Conservation (phyloP, 352 stramenopile genomes). For the Pythium chondricola region DNA sequence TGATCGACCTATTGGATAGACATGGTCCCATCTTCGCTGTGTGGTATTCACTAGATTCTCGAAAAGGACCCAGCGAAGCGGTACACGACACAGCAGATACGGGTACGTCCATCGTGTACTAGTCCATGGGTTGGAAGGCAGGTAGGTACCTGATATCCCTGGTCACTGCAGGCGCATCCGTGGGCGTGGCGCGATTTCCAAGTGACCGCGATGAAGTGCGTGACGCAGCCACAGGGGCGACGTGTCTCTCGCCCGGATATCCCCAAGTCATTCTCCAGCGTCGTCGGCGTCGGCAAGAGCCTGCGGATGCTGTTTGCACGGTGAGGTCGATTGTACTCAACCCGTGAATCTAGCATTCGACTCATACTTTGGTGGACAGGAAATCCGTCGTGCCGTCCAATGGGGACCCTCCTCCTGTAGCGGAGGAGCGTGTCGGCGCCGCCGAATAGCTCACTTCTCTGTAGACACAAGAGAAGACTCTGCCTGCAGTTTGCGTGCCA, state of each 20-base stretch:
- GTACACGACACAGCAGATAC: slow-evolving; percentile 60
- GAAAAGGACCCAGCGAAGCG: slow-evolving; percentile 62
- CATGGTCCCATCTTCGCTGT: neutral
- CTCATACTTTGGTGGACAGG: neutral
- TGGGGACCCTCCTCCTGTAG: neutral
- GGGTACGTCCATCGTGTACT: slow-evolving; percentile 29
- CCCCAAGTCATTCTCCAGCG: slow-evolving; percentile 30
- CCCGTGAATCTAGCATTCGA: neutral
- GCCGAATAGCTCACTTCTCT: no score
- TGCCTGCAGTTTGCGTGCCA: neutral
- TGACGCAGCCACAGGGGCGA: slow-evolving; percentile 41
- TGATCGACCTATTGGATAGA: neutral
- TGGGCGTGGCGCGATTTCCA: slow-evolving; percentile 75
- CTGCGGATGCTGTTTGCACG: slow-evolving; percentile 46
- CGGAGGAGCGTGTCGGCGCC: neutral
- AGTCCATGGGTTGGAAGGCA: no score
- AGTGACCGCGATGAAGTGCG: slow-evolving; percentile 59
- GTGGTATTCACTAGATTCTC: slow-evolving; percentile 41
- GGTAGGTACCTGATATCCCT: no score
- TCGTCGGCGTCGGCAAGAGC: slow-evolving; percentile 54
- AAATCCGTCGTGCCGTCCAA: slow-evolving; percentile 14
- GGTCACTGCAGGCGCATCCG: slow-evolving; percentile 49
- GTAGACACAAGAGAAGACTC: no score
- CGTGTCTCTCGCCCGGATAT: slow-evolving; percentile 31
- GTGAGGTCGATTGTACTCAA: slow-evolving; percentile 15